Evolutionary conservation across 2,329 filamentous ascomycete species (phyloP), one percentile per base, ranked within the genome.

Genomic region (Didymella segeticola): DNA sequence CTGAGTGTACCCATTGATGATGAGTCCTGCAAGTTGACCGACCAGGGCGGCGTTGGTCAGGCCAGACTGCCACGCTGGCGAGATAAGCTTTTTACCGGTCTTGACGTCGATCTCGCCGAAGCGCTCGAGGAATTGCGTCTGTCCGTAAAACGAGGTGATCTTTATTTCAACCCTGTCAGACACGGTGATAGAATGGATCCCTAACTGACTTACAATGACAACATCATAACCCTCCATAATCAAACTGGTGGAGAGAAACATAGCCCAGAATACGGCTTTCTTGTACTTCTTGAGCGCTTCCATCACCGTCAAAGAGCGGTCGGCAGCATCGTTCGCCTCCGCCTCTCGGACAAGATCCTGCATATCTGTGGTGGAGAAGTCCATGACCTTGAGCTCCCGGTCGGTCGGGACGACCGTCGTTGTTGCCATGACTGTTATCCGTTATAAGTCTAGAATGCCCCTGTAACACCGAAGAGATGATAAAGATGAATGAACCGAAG

Each of bases 311-410:
- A 29, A 26, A n/a, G 43, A 30, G 14, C 43, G 31, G 19, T 47
- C 43, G 8, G 43, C 43, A 3, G 43, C 33, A 29, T 47, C 43
- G n/a, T 37, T 37, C 17, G 43, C 43, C 17, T 47, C 43, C 10
- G 43, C 43, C 33, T 47, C 43, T 26, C 43, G 43, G 22, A 47
- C 34, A n/a, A 47, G 43, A 25, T 47, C 31, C 20, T 47, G 43
- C 2, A 31, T 47, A 5, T 47, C 43, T 6, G 43, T 34, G 43
- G 12, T 37, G 2, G 43, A 47, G 2, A 47, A 15, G 17, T 47
- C 43, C 10, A 47, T 36, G 31, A 37, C 31, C 23, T 47, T 47
- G 31, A 47, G 31, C n/a, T 47, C 43, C 7, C 43, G 31, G 6
- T 47, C 43, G 17, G 31, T 37, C 20, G 43, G 43, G 11, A 47